These are phyloP conservation scores for Fusarium abutilonis DNA, from an alignment of 2,329 filamentous ascomycete genomes.

Conservation along the genomic window DNA sequence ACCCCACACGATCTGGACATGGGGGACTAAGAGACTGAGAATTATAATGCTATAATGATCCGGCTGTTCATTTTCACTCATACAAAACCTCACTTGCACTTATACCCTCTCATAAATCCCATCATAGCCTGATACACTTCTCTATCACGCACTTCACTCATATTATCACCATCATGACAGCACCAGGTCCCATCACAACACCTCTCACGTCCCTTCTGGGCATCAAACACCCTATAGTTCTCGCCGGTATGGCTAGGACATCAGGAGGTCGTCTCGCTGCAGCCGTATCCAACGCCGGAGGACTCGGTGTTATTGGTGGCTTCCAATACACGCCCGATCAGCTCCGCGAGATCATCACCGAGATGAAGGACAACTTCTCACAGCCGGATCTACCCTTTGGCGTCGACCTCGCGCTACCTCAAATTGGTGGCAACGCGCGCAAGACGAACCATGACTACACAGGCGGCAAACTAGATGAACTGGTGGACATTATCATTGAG, in stretches of 20 bases:
- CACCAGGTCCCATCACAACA: slow-evolving; percentile 71
- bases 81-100: not conserved
- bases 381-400: slow-evolving; percentile 82
- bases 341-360: slow-evolving; percentile 81
- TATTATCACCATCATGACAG: slow-evolving; percentile 50
- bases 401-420: slow-evolving; percentile 89
- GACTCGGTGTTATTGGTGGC: slow-evolving; percentile 79
- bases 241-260: slow-evolving; percentile 92
- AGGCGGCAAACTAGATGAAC: slow-evolving; percentile 83
- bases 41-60: not conserved
- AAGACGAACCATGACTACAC: slow-evolving; percentile 98
- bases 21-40: not conserved
- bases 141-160: not conserved
- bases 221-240: slow-evolving; percentile 88
- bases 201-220: slow-evolving; percentile 81
- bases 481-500: slow-evolving; percentile 86
- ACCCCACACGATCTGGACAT: slow-evolving; percentile 20
- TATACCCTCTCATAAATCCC: not conserved
- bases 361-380: slow-evolving; percentile 80
- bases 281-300: slow-evolving; percentile 88
- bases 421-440: slow-evolving; percentile 83
- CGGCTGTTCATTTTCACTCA: not conserved
- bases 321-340: slow-evolving; percentile 78
- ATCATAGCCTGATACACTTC: not conserved
- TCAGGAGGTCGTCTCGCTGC: slow-evolving; percentile 82